Conservation (phyloP, 139 green algal genomes). For the Chlamydomonas eustigma region DNA sequence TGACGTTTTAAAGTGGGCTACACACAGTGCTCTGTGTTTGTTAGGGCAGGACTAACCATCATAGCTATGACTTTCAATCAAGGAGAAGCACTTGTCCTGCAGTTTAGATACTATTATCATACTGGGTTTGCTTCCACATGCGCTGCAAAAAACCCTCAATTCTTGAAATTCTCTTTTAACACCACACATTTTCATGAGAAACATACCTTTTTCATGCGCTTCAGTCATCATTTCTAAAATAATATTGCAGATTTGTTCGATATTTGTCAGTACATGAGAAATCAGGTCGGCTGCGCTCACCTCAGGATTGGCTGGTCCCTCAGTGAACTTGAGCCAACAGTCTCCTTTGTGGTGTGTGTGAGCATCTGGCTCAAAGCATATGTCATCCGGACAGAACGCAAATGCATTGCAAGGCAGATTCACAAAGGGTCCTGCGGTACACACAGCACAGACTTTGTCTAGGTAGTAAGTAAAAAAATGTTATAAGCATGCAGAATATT, state of each 20-base stretch:
- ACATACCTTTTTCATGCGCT: conserved; percentile 51
- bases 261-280: conserved; percentile 51
- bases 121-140: too few relatives aligned
- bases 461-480: too few relatives aligned
- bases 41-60: background rate
- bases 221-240: conserved; percentile 63
- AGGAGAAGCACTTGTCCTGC: background rate
- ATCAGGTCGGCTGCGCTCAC: conserved; percentile 59
- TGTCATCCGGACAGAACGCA: conserved; percentile 56
- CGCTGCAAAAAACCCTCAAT: background rate
- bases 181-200: background rate
- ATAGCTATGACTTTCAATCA: background rate
- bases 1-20: background rate
- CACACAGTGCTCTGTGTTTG: background rate
- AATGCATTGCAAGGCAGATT: conserved; percentile 84
- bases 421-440: conserved; percentile 41
- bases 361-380: conserved; percentile 83
- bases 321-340: conserved; percentile 90
- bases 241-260: conserved; percentile 36
- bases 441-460: too few relatives aligned
- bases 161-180: background rate
- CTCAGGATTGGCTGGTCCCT: conserved; percentile 64
- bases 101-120: too few relatives aligned
- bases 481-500: too few relatives aligned
- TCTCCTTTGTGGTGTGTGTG: conserved; percentile 75